Evolutionary conservation across 768 basidiomycete species (phyloP).

Genomic region (Symmetrospora coprosmae): DNA sequence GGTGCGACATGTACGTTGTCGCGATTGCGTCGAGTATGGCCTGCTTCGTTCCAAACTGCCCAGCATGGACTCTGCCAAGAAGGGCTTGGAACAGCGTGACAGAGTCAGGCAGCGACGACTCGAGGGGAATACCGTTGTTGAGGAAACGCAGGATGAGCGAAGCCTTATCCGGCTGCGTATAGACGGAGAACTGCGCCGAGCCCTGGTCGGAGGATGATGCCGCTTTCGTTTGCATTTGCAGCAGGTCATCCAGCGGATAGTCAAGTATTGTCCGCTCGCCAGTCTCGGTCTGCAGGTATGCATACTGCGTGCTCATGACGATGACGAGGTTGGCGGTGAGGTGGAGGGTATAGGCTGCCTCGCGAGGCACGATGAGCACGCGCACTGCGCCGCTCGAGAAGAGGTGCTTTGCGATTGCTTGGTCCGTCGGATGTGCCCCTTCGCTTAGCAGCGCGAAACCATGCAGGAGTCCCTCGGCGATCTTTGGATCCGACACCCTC

Average conservation of each 20-base stretch:
- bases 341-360: slow-evolving; percentile 69
- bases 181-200: slow-evolving; percentile 20
- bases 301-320: slow-evolving; percentile 83
- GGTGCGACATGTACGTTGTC: not conserved
- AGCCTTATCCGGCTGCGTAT: slow-evolving; percentile 18
- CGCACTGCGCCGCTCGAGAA: slow-evolving; percentile 66
- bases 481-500: slow-evolving; percentile 49
- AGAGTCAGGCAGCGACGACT: slow-evolving; percentile 56
- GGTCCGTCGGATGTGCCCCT: slow-evolving; percentile 55
- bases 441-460: slow-evolving; percentile 78
- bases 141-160: slow-evolving; percentile 72
- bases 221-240: slow-evolving; percentile 82
- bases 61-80: not conserved
- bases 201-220: slow-evolving; percentile 37
- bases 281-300: slow-evolving; percentile 31
- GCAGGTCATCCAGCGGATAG: slow-evolving; percentile 65
- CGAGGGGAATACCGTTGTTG: slow-evolving; percentile 73
- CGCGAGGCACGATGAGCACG: slow-evolving; percentile 66
- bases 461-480: slow-evolving; percentile 60
- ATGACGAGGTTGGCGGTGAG: slow-evolving; percentile 64
- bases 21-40: not conserved
- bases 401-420: slow-evolving; percentile 58
- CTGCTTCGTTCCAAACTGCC: not conserved
- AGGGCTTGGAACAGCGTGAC: not conserved
- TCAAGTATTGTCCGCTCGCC: slow-evolving; percentile 46